Evolutionary conservation across 345 rosid species (phyloP).

Genomic region (Eutrema heterophyllum): DNA sequence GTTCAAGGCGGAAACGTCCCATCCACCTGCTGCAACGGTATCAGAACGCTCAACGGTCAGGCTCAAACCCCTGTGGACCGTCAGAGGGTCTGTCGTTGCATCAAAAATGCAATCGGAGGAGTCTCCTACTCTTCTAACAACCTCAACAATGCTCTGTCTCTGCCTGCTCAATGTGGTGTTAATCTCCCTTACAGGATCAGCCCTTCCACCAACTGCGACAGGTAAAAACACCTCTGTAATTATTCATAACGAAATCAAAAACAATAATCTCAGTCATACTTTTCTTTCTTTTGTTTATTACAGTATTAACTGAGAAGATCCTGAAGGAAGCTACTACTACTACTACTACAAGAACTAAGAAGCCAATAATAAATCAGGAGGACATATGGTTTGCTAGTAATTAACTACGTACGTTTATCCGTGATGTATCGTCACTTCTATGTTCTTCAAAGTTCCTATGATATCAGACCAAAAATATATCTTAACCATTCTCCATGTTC

Average conservation of each 20-base stretch:
- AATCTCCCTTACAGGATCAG: constrained; percentile 46
- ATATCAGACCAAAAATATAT: background rate
- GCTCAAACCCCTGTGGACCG: constrained; percentile 54
- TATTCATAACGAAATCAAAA: background rate
- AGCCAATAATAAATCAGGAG: background rate
- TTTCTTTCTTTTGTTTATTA: background rate
- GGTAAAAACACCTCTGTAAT: constrained; percentile 10
- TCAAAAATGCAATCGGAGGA: constrained; percentile 32
- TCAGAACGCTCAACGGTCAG: constrained; percentile 28
- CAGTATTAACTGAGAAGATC: constrained; percentile 18
- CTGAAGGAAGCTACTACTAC: constrained; percentile 2
- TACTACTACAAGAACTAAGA: constrained; percentile 12
- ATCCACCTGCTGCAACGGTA: constrained; percentile 42
- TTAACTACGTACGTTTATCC: background rate
- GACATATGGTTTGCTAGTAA: constrained; percentile 4
- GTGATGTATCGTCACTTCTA: constrained; percentile 15
- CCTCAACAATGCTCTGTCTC: constrained; percentile 21
- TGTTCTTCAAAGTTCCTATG: background rate
- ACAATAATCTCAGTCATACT: background rate
- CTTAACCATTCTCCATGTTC: background rate
- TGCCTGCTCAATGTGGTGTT: constrained; percentile 50
- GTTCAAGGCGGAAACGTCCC: constrained; percentile 28
- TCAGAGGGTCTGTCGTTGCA: constrained; percentile 43
- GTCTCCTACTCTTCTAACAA: constrained; percentile 27
- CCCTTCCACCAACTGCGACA: constrained; percentile 47